A percentile compares a stretch with the other conserved stretches of the same genome.
Evolutionary conservation across 2,329 filamentous ascomycete species (phyloP).

Genomic region (Pseudogymnoascus sp.): DNA sequence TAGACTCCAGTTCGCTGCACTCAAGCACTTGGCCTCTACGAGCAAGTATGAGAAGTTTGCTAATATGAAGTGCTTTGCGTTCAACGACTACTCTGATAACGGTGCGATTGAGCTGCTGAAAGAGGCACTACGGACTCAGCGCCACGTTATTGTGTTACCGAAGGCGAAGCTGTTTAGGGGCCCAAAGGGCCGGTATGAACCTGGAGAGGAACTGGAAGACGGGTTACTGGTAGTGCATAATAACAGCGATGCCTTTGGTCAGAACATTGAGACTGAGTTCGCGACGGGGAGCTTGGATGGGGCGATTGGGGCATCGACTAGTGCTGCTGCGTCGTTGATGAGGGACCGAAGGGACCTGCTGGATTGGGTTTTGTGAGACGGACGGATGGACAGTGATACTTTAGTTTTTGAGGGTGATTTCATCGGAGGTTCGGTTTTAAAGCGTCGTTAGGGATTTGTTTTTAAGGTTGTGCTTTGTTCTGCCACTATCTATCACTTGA

Average conservation of each 20-base stretch:
- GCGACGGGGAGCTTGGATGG: constrained; percentile 26
- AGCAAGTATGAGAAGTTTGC: constrained; percentile 18
- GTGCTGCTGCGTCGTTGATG: constrained; percentile 25
- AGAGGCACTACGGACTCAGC: constrained; percentile 20
- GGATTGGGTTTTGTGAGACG: constrained; percentile 19
- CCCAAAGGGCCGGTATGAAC: constrained; percentile 13
- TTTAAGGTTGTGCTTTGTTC: background rate
- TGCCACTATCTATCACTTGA: background rate
- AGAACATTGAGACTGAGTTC: constrained; percentile 28
- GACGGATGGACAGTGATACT: background rate
- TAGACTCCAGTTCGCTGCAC: constrained; percentile 20
- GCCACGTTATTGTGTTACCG: constrained; percentile 14
- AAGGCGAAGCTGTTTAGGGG: constrained; percentile 22
- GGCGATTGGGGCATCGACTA: constrained; percentile 24
- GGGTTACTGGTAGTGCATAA: constrained; percentile 27
- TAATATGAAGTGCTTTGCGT: constrained; percentile 24
- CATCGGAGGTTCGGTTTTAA: background rate
- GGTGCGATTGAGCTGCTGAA: constrained; percentile 14
- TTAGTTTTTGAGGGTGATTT: background rate
- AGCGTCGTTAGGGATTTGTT: background rate
- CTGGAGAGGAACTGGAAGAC: constrained; percentile 10
- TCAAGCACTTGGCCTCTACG: constrained; percentile 17
- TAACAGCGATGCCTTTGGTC: constrained; percentile 29
- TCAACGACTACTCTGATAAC: constrained; percentile 26
- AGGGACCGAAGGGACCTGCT: constrained; percentile 23